These are phyloP conservation scores for Exophiala oligosperma DNA, from an alignment of 2,329 filamentous ascomycete genomes.

Conservation along the genomic window DNA sequence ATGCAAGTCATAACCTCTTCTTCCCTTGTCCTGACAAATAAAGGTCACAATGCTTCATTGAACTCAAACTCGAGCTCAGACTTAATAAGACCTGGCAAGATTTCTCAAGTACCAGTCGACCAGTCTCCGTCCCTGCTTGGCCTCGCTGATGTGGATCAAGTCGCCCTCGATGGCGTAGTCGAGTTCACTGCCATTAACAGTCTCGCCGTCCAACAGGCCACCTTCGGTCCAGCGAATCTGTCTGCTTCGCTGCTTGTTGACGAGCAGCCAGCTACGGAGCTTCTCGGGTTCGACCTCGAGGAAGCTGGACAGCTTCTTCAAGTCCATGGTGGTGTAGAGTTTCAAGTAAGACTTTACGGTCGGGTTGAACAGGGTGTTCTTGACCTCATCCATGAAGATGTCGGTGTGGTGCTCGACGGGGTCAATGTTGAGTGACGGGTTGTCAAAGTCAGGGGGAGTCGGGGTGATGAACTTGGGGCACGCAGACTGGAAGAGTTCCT, in stretches of 20 bases:
- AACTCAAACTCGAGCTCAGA: neutral
- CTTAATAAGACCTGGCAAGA: slow-evolving; percentile 87
- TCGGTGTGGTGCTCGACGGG: slow-evolving; percentile 95
- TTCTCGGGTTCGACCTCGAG: slow-evolving; percentile 96
- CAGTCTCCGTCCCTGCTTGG: slow-evolving; percentile 94
- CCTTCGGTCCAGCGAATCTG: slow-evolving; percentile 93
- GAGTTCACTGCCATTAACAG: slow-evolving; percentile 89
- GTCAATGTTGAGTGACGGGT: slow-evolving; percentile 92
- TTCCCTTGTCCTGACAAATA: too few relatives aligned
- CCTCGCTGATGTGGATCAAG: slow-evolving; percentile 97
- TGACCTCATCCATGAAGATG: slow-evolving; percentile 99
- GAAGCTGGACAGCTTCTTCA: slow-evolving; percentile 97
- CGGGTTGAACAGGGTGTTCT: slow-evolving; percentile 95
- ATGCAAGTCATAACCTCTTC: too few relatives aligned
- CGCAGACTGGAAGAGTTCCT: slow-evolving; percentile 96
- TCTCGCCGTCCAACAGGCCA: slow-evolving; percentile 85
- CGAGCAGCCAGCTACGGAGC: slow-evolving; percentile 86
- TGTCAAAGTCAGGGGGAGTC: slow-evolving; percentile 95
- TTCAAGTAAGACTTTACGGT: slow-evolving; percentile 98
- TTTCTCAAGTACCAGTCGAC: slow-evolving; percentile 99
- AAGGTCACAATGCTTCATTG: too few relatives aligned
- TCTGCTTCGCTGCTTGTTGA: slow-evolving; percentile 98
- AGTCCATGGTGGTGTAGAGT: slow-evolving; percentile 98
- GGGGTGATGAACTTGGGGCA: slow-evolving; percentile 99
- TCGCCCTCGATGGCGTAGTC: slow-evolving; percentile 98